Evolutionary conservation across 257 asterid species (phyloP).

Genomic region (Solanum etuberosum): DNA sequence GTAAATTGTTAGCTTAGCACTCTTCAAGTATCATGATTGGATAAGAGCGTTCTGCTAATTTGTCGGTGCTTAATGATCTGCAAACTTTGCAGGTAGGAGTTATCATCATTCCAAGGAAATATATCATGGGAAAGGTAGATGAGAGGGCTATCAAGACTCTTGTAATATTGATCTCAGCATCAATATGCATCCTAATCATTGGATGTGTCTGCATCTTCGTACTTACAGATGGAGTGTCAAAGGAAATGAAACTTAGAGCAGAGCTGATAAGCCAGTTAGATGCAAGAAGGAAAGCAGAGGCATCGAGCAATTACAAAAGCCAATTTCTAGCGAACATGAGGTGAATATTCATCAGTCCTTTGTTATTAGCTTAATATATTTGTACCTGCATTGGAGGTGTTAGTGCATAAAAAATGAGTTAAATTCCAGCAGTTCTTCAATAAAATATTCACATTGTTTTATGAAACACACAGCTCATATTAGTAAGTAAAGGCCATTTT

Average conservation of each 20-base stretch:
- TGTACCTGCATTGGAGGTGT: neutral
- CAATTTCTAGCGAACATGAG: slow-evolving; percentile 97
- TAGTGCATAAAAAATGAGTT: neutral
- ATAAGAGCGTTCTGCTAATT: neutral
- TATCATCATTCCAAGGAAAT: slow-evolving; percentile 73
- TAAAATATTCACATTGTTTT: neutral
- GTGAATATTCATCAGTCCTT: slow-evolving; percentile 14
- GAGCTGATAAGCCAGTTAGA: slow-evolving; percentile 69
- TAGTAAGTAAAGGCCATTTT: neutral
- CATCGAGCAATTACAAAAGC: slow-evolving; percentile 85
- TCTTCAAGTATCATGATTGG: neutral
- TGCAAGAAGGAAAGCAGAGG: slow-evolving; percentile 93
- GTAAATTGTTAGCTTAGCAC: slow-evolving; percentile 15
- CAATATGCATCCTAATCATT: slow-evolving; percentile 62
- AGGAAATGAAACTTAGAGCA: slow-evolving; percentile 88
- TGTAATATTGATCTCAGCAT: slow-evolving; percentile 68
- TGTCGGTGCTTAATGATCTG: neutral
- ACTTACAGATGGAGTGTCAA: slow-evolving; percentile 81
- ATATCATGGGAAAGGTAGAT: slow-evolving; percentile 90
- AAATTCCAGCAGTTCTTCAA: neutral
- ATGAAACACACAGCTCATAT: neutral
- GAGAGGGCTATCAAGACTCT: slow-evolving; percentile 61
- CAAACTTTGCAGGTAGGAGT: slow-evolving; percentile 67
- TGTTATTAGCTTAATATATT: neutral
- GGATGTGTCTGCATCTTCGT: slow-evolving; percentile 85